phyloP scores from a whole-genome alignment of 73 alveolate species.

The Paramecium sexaurelia region DNA sequence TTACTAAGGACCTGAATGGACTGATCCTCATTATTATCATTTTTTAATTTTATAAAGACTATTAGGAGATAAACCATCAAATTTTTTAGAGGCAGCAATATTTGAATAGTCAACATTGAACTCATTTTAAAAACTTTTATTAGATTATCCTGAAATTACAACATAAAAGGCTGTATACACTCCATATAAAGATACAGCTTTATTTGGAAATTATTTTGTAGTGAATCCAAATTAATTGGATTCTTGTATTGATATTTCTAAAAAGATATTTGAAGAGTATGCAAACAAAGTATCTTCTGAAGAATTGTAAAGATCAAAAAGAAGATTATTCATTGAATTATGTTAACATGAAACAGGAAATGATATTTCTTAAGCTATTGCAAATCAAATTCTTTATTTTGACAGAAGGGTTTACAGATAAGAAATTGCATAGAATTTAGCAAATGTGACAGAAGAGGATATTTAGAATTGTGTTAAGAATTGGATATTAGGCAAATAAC shows the following conservation, averaged over 20 bases:
- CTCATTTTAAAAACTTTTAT: conserved; percentile 62
- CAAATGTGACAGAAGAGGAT: conserved; percentile 66
- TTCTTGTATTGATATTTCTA: conserved; percentile 21
- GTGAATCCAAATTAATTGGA: conserved; percentile 51
- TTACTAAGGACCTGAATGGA: conserved; percentile 90
- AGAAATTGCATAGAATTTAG: conserved; percentile 87
- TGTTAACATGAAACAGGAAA: conserved; percentile 75
- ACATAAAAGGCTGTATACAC: conserved; percentile 77
- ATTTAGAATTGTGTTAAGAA: conserved; percentile 29
- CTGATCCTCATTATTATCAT: conserved; percentile 82
- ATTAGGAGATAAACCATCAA: conserved; percentile 74
- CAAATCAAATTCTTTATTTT: conserved; percentile 83
- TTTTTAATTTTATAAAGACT: conserved; percentile 88
- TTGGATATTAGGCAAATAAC: conserved; percentile 3
- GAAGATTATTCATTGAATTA: conserved; percentile 81
- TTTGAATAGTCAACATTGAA: conserved; percentile 53
- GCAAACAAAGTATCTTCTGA: conserved; percentile 34
- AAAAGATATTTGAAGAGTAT: conserved; percentile 53
- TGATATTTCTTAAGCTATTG: conserved; percentile 82
- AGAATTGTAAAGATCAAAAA: conserved; percentile 86
- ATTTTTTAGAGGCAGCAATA: conserved; percentile 57
- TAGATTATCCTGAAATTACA: conserved; percentile 64
- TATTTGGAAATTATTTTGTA: conserved; percentile 86
- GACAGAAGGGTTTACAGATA: conserved; percentile 87
- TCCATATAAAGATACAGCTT: conserved; percentile 88